Percentiles rank a stretch among this genome's conserved stretches.
Evolutionary conservation across 2,329 filamentous ascomycete genomes (phyloP).

Genomic region (Aspergillus floridensis): DNA sequence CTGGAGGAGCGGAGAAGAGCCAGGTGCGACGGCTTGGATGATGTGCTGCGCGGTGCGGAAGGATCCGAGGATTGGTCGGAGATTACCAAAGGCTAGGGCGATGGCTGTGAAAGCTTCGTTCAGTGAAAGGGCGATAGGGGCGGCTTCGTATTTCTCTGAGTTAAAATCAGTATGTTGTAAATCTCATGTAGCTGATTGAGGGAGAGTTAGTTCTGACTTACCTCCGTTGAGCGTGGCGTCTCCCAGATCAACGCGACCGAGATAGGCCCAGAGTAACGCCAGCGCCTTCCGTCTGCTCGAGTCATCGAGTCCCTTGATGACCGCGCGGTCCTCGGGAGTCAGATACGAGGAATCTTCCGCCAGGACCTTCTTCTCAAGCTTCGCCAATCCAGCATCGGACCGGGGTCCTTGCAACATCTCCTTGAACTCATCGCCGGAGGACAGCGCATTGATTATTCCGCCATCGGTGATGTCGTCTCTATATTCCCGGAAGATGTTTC

Average conservation of each 20-base stretch:
- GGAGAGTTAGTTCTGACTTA: constrained; percentile 18
- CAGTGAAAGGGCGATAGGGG: constrained; percentile 78
- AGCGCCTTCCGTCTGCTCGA: constrained; percentile 80
- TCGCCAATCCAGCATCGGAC: constrained; percentile 75
- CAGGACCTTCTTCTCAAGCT: constrained; percentile 78
- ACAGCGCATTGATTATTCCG: constrained; percentile 76
- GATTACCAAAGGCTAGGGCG: constrained; percentile 80
- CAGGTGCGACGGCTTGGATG: constrained; percentile 83
- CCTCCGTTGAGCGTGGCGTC: constrained; percentile 71
- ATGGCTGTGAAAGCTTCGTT: constrained; percentile 87
- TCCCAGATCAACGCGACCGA: constrained; percentile 81
- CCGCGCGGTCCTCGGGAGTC: constrained; percentile 69
- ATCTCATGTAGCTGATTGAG: background rate
- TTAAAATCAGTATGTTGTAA: constrained; percentile 16
- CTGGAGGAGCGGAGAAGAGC: constrained; percentile 83
- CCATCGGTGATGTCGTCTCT: constrained; percentile 78
- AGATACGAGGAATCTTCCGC: constrained; percentile 59
- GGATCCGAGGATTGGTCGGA: constrained; percentile 74
- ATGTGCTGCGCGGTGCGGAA: constrained; percentile 81
- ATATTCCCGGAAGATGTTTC: constrained; percentile 91
- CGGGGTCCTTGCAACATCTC: constrained; percentile 72
- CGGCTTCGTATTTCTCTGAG: constrained; percentile 78
- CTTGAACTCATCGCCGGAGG: constrained; percentile 81
- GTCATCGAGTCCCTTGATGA: constrained; percentile 76
- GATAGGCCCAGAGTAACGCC: constrained; percentile 90